phyloP scores from a whole-genome alignment of 2,329 filamentous ascomycete genomes.

The Fusarium nanum region DNA sequence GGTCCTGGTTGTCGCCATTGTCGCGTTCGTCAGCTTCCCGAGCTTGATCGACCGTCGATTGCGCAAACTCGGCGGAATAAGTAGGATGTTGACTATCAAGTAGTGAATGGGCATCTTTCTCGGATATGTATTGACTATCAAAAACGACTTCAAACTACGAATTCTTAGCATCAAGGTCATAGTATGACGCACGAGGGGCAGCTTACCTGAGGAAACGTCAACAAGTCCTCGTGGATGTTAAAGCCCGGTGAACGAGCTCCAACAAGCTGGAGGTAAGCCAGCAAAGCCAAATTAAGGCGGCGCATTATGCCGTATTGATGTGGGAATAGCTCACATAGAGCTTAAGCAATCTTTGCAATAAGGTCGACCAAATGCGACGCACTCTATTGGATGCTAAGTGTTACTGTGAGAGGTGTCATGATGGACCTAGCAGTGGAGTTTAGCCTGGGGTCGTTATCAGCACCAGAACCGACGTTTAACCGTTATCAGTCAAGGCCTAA shows the following conservation, averaged over 20 bases:
- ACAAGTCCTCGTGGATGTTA: conserved; percentile 87
- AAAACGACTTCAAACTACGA: conserved; percentile 83
- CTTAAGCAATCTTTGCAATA: conserved; percentile 22
- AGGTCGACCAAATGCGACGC: conserved; percentile 15
- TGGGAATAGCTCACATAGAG: conserved; percentile 47
- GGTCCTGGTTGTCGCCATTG: conserved; percentile 43
- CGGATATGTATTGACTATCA: conserved; percentile 76
- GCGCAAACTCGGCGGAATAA: conserved; percentile 55
- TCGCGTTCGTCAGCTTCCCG: conserved; percentile 45
- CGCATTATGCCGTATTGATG: conserved; percentile 59
- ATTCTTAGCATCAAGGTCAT: conserved; percentile 24
- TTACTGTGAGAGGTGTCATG: conserved; percentile 50
- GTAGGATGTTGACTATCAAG: conserved; percentile 59
- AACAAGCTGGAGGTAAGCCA: conserved; percentile 59
- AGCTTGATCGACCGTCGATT: conserved; percentile 54
- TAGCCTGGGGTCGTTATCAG: conserved; percentile 35
- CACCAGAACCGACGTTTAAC: not conserved
- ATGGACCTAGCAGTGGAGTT: conserved; percentile 43
- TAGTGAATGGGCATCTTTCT: conserved; percentile 73
- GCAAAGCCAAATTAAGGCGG: conserved; percentile 58
- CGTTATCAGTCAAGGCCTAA: not conserved
- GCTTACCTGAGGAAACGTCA: conserved; percentile 86
- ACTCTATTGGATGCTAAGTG: conserved; percentile 26
- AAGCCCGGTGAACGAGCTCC: conserved; percentile 69
- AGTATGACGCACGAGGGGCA: conserved; percentile 3